These are phyloP conservation scores for Phytophthora sansomeana DNA, from an alignment of 352 stramenopile species.

Conservation along the genomic window DNA sequence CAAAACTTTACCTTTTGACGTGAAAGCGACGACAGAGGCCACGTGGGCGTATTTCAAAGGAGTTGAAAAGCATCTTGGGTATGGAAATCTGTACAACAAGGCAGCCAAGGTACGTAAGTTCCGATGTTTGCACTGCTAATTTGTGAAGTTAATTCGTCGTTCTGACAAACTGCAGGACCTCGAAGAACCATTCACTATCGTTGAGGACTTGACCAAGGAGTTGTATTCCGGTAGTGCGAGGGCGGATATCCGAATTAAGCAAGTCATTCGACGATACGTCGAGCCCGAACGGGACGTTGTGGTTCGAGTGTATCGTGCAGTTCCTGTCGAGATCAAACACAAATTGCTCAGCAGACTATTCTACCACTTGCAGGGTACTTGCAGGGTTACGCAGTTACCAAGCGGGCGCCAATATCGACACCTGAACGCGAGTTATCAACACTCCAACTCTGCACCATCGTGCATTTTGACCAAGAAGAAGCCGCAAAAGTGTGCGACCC, in stretches of 20 bases:
- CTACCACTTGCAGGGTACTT: too few species aligned
- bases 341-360: slow-evolving; percentile 38
- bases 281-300: slow-evolving; percentile 64
- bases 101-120: slow-evolving; percentile 23
- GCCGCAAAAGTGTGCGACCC: slow-evolving; percentile 25
- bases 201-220: slow-evolving; percentile 65
- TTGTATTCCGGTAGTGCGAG: slow-evolving; percentile 55
- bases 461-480: slow-evolving; percentile 51
- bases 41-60: slow-evolving; percentile 40
- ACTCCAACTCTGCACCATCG: slow-evolving; percentile 57
- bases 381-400: slow-evolving; percentile 63
- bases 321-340: slow-evolving; percentile 57
- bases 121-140: not conserved
- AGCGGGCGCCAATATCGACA: slow-evolving; percentile 33
- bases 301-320: slow-evolving; percentile 57
- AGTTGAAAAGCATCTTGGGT: slow-evolving; percentile 36
- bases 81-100: slow-evolving; percentile 41
- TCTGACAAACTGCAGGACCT: slow-evolving; percentile 18
- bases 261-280: slow-evolving; percentile 63
- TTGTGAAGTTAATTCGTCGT: not conserved
- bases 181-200: slow-evolving; percentile 56
- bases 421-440: slow-evolving; percentile 38
- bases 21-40: slow-evolving; percentile 19
- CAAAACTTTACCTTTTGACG: slow-evolving; percentile 30
- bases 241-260: slow-evolving; percentile 56